Evolutionary conservation across 1,284 basidiomycete genomes (phyloP).

Genomic region (Ustilago crameri): DNA sequence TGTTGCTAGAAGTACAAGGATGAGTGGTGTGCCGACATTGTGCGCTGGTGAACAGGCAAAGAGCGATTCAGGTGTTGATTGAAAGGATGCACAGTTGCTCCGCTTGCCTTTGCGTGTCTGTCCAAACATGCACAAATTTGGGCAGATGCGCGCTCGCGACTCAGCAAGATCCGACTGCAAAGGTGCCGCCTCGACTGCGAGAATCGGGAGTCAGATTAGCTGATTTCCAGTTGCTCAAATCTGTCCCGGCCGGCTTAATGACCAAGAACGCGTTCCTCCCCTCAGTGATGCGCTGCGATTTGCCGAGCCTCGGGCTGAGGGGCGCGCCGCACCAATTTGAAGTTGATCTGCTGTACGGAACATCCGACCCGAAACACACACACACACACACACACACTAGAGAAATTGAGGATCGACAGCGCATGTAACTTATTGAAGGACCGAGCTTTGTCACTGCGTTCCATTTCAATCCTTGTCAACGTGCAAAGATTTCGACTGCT

Average conservation of each 20-base stretch:
- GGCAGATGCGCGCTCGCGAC: conserved; percentile 34
- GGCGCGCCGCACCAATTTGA: too few relatives aligned
- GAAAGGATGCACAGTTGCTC: conserved; percentile 2
- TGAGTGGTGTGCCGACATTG: not conserved
- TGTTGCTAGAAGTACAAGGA: not conserved
- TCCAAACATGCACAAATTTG: conserved; percentile 8
- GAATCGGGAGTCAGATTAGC: too few relatives aligned
- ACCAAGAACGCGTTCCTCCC: not conserved
- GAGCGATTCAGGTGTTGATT: conserved; percentile 8
- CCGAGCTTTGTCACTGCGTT: conserved; percentile 6
- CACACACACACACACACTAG: conserved; percentile 17
- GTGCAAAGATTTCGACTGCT: not conserved
- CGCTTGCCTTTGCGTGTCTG: conserved; percentile 6
- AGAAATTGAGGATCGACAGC: conserved; percentile 33
- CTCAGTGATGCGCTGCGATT: not conserved
- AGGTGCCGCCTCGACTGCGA: not conserved
- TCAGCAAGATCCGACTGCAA: not conserved
- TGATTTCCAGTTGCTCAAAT: conserved; percentile 5
- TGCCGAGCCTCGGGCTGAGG: not conserved
- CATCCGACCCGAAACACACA: conserved; percentile 26
- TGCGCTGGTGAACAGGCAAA: not conserved
- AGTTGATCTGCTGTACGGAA: too few relatives aligned
- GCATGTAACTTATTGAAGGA: conserved; percentile 11
- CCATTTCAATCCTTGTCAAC: not conserved
- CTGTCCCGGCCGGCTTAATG: conserved; percentile 10